Evolutionary conservation across 1,139 yeast genomes (phyloP), one percentile per base, ranked within the genome.

Genomic region (Chernovozyma aurita): DNA sequence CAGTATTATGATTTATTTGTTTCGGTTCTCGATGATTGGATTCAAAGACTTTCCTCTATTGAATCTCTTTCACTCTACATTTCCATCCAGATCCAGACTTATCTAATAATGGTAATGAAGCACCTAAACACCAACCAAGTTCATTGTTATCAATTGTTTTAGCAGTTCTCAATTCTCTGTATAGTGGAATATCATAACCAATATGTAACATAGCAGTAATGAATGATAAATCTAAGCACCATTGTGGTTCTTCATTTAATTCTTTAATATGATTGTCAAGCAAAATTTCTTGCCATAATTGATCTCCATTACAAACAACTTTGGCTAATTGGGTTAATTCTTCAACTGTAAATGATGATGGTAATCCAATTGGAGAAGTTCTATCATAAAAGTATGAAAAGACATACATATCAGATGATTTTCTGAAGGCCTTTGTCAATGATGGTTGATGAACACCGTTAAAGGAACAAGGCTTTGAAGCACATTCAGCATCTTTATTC

Each of bases 71-170:
- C 14, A 70, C 65, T 50, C 69, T 76, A 65, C 96, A 88, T 38
- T 66, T 73, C 96, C 96, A 87, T 38, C 78, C 80, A 12, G 75
- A 65, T 31, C 63, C 60, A 28, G 61, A 59, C 44, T 71, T 67
- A 45, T 85, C 92, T 48, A 92, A 70, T 47, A 92, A 68, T 3
- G 97, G 97, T 52, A 92, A 72, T 1, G 97, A 86, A 2, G 98
- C 98, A 47, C 99, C 99, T 43, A 92, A 71, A 65, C 98, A 92
- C 99, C 99, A 92, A 25, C 97, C 98, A 36, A 92, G 71, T 63
- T 92, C 98, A 52, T 86, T 88, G 52, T 80, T 79, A 41, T 80
- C 84, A 47, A 92, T 87, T 54, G 78, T 87, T 65, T 86, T 79
- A 7, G 97, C 97, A 6, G 97, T 92, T 58, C 77, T 84, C 50